Evolutionary conservation across 129 eudicot genomes (phyloP).

Genomic region (Rutidosis leptorrhynchoides): DNA sequence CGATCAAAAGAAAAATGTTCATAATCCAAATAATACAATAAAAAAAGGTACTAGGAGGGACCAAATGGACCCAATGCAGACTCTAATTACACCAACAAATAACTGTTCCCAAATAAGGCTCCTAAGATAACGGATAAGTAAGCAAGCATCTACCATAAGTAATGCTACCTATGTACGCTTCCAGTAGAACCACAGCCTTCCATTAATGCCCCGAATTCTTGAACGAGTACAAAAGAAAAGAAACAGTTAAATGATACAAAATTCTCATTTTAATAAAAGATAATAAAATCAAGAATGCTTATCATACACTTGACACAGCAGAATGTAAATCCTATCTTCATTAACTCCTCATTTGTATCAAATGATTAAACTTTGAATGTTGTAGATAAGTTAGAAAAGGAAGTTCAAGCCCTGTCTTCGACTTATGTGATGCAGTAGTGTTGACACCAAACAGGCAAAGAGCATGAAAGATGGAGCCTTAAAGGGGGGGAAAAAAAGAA

Average conservation of each 20-base stretch:
- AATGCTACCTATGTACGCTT: conserved; percentile 39
- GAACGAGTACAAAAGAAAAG: conserved; percentile 37
- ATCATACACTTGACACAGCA: conserved; percentile 19
- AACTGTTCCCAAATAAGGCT: conserved; percentile 22
- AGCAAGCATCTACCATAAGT: conserved; percentile 25
- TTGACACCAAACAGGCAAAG: background rate
- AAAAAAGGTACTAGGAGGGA: conserved; percentile 1
- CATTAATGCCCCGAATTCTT: conserved; percentile 36
- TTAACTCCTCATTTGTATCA: conserved; percentile 1
- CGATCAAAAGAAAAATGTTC: background rate
- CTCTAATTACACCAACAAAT: conserved; percentile 19
- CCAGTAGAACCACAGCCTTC: conserved; percentile 29
- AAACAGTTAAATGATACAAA: conserved; percentile 31
- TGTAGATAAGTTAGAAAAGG: conserved; percentile 22
- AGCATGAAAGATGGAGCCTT: background rate
- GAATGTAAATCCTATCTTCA: conserved; percentile 3
- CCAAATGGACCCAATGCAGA: conserved; percentile 20
- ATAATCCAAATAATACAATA: background rate
- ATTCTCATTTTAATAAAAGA: conserved; percentile 5
- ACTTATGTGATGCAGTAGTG: background rate
- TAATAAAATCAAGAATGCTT: conserved; percentile 14
- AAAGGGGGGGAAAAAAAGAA: background rate
- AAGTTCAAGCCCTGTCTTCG: background rate
- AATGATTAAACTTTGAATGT: background rate
- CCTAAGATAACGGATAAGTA: conserved; percentile 23